phyloP scores from a whole-genome alignment of 768 basidiomycete genomes.

The Lactarius hengduanensis region DNA sequence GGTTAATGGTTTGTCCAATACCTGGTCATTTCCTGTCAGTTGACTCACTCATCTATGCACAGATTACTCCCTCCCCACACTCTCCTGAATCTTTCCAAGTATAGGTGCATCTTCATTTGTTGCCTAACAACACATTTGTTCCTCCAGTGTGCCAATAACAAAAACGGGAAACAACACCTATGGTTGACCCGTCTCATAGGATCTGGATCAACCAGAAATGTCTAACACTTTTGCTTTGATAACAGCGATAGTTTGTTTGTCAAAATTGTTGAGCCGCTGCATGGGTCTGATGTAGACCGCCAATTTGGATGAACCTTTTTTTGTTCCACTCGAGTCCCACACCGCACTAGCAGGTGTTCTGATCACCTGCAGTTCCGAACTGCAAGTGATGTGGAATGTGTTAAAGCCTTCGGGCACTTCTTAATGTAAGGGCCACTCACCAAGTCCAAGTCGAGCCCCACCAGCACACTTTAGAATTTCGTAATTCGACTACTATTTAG shows the following conservation, averaged over 20 bases:
- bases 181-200: background rate
- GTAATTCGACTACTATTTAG: too few relatives aligned
- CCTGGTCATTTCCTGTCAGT: background rate
- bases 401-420: background rate
- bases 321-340: background rate
- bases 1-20: background rate
- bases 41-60: background rate
- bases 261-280: background rate
- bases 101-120: background rate
- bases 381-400: background rate
- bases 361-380: background rate
- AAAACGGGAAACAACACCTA: background rate
- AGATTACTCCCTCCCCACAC: background rate
- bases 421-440: background rate
- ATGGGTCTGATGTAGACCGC: background rate
- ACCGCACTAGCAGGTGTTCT: background rate
- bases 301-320: background rate
- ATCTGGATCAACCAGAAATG: background rate
- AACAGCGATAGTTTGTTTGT: background rate
- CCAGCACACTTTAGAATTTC: background rate
- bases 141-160: background rate
- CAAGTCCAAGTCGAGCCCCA: too few relatives aligned
- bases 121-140: background rate
- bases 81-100: slow-evolving; percentile 6
- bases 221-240: slow-evolving; percentile 1